phyloP scores from a whole-genome alignment of 352 stramenopile species.

The Globisporangium paddicum region DNA sequence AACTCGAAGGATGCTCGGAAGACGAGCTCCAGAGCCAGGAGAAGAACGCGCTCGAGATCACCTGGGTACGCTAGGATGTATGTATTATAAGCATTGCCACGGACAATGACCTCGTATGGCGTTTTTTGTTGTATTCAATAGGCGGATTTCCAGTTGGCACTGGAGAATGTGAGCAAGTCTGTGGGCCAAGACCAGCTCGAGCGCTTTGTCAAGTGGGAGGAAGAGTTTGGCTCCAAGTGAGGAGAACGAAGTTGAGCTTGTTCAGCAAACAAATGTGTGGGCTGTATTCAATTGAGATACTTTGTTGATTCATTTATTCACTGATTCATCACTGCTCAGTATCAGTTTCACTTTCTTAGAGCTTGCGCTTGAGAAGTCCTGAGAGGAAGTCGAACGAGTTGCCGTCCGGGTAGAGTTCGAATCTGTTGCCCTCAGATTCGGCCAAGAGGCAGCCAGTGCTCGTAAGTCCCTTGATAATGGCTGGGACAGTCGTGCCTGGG shows the following conservation, averaged over 20 bases:
- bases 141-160: constrained; percentile 58
- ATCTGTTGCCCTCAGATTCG: constrained; percentile 48
- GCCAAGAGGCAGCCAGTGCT: constrained; percentile 76
- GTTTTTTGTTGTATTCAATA: constrained; percentile 4
- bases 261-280: neutral
- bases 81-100: neutral
- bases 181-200: constrained; percentile 72
- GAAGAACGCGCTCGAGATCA: constrained; percentile 55
- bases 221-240: constrained; percentile 83
- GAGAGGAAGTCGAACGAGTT: constrained; percentile 89
- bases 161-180: constrained; percentile 81
- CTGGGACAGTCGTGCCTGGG: constrained; percentile 31
- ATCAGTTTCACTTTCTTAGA: too few species aligned
- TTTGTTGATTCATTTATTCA: neutral
- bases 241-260: neutral
- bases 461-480: constrained; percentile 77
- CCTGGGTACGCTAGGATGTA: constrained; percentile 20
- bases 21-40: constrained; percentile 51
- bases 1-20: constrained; percentile 46
- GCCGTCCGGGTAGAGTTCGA: constrained; percentile 87
- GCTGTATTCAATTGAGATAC: neutral
- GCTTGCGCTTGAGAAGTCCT: constrained; percentile 82
- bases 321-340: neutral
- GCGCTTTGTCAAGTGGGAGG: constrained; percentile 71
- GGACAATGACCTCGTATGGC: neutral